phyloP scores from a whole-genome alignment of 345 rosid species.

The Salix brachista region DNA sequence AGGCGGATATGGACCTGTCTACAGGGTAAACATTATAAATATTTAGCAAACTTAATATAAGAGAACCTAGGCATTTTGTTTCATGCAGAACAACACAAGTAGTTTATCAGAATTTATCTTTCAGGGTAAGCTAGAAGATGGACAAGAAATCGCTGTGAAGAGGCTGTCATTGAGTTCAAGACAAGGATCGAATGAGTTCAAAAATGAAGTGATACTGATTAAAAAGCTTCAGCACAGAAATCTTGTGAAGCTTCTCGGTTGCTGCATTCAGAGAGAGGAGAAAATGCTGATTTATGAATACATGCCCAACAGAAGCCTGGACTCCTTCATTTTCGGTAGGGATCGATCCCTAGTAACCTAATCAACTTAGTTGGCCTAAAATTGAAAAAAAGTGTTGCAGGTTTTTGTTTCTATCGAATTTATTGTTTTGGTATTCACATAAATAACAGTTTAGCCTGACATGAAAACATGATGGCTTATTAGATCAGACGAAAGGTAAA shows the following conservation, averaged over 20 bases:
- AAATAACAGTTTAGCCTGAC: too few species aligned
- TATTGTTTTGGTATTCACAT: too few species aligned
- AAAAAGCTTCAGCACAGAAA: constrained; percentile 7
- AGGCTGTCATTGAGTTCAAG: constrained; percentile 7
- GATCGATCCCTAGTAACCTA: background rate
- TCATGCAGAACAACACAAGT: too few species aligned
- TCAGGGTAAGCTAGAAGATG: background rate
- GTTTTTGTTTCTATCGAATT: too few species aligned
- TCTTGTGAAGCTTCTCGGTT: constrained; percentile 23
- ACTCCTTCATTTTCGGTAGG: constrained; percentile 29
- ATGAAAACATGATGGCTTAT: background rate
- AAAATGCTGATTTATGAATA: constrained; percentile 33
- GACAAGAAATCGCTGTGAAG: constrained; percentile 20
- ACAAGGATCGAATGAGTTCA: constrained; percentile 16
- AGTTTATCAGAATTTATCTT: too few species aligned
- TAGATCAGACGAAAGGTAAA: constrained; percentile 7
- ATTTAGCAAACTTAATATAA: too few species aligned
- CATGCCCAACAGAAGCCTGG: constrained; percentile 33
- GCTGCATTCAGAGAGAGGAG: constrained; percentile 34
- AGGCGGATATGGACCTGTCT: constrained; percentile 15
- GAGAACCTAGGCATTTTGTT: too few species aligned
- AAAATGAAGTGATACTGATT: constrained; percentile 6
- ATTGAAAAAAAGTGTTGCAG: too few species aligned
- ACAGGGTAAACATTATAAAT: background rate
- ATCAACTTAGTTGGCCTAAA: background rate